Conservation (phyloP, 1,284 basidiomycete genomes). For the Coniferiporia weirii region DNA sequence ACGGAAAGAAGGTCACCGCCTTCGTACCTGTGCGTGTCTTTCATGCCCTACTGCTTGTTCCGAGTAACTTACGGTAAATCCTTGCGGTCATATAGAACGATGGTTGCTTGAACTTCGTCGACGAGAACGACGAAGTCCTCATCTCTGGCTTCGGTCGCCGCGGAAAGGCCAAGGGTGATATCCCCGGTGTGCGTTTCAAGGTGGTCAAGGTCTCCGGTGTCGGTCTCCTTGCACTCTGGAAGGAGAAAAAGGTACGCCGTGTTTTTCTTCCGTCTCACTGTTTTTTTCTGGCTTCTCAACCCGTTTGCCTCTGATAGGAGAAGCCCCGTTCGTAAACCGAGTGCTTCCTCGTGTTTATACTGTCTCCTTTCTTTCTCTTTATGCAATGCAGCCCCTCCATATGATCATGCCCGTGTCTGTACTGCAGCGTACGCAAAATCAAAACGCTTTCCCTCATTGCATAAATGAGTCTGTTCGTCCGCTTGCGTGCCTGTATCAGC, state of each 20-base stretch:
- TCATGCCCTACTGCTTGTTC: neutral
- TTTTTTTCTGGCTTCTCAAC: conserved; percentile 9
- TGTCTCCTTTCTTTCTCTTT: conserved; percentile 16
- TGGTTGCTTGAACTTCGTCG: conserved; percentile 98
- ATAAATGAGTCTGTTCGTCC: neutral
- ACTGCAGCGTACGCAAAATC: conserved; percentile 25
- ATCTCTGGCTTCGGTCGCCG: conserved; percentile 99
- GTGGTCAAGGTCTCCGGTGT: conserved; percentile 99
- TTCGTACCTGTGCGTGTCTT: conserved; percentile 52
- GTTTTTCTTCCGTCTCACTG: neutral
- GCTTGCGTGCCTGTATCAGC: neutral
- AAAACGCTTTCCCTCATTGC: conserved; percentile 21
- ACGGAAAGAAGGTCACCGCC: conserved; percentile 99
- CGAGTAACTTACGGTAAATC: conserved; percentile 14
- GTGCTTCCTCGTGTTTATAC: conserved; percentile 41
- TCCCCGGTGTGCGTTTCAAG: conserved; percentile 97
- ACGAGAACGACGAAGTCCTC: conserved; percentile 99
- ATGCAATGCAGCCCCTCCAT: conserved; percentile 28
- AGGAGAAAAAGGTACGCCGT: conserved; percentile 89
- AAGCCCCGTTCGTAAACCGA: conserved; percentile 79
- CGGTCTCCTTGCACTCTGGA: conserved; percentile 95
- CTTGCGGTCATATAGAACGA: conserved; percentile 68
- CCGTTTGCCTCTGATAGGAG: conserved; percentile 48
- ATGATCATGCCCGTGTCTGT: conserved; percentile 40
- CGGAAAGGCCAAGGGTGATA: conserved; percentile 99